A percentile compares a stretch with the other conserved stretches of the same genome.
Evolutionary conservation across 2,329 filamentous ascomycete species (phyloP).

Genomic region (Keithomyces neogunnii): DNA sequence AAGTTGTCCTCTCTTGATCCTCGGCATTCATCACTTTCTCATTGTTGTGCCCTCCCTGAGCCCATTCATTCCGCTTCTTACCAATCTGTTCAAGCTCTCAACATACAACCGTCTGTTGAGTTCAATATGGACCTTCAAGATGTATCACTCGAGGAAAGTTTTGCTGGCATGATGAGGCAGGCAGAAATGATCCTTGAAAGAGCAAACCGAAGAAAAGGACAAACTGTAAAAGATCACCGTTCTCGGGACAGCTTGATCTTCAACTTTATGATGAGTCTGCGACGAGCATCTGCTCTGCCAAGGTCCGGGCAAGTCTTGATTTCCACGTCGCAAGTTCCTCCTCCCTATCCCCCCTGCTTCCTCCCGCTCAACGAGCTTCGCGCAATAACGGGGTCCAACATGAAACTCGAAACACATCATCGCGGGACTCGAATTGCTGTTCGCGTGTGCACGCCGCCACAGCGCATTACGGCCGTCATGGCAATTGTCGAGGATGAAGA

Average conservation of each 20-base stretch:
- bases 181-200: too few relatives aligned
- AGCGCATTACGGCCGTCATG: conserved; percentile 12
- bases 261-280: not conserved
- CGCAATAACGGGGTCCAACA: conserved; percentile 16
- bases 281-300: not conserved
- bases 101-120: too few relatives aligned
- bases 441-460: conserved; percentile 12
- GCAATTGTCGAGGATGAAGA: conserved; percentile 31
- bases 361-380: conserved; percentile 11
- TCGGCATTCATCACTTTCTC: too few relatives aligned
- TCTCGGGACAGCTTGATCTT: not conserved
- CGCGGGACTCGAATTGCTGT: conserved; percentile 12
- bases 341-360: conserved; percentile 12
- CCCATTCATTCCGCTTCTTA: too few relatives aligned
- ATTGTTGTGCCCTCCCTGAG: too few relatives aligned
- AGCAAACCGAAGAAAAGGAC: not conserved
- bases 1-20: too few relatives aligned
- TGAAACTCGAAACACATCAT: conserved; percentile 23
- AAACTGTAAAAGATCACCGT: not conserved
- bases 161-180: too few relatives aligned
- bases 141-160: too few relatives aligned
- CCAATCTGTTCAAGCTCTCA: too few relatives aligned
- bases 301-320: not conserved
- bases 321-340: not conserved
- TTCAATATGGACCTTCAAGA: too few relatives aligned